Evolutionary conservation across 495 filamentous ascomycete genomes (phyloP), one percentile per base, ranked within the genome.

Genomic region (Tirmania nivea): DNA sequence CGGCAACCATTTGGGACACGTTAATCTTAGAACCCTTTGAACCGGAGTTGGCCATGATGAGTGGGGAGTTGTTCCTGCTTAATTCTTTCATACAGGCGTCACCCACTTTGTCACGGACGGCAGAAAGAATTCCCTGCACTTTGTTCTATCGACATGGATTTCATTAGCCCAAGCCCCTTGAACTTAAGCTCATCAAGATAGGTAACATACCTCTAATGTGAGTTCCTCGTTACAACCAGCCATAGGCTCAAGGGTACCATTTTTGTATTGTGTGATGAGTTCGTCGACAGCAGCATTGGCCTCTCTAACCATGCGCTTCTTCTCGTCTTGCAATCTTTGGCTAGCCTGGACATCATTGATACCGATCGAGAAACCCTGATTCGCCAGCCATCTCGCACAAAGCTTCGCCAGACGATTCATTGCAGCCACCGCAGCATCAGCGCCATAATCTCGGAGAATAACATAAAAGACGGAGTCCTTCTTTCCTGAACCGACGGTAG

Each of bases 391-490:
- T 60, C 90, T 74, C 2, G 90, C 86, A 45, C 86, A 94, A 7
- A 97, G 69, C 65, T 86, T 92, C 1, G 90, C 84, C 31, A 97
- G 70, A 10, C 90, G 76, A 59, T 94, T 97, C 90, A 97, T 97
- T 25, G 85, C 87, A 52, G 77, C 75, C 0, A 86, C 87, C 2
- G 90, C 88, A 53, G 83, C 78, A 51, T 89, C 80, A 3, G 89
- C 85, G 0, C 92, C 90, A 62, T 80, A 96, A 67, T 97, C 90
- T 66, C 90, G 76, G 56, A 96, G 74, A 60, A 97, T 88, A 53
- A 95, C 83, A 60, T 94, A 97, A 67, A 96, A 97, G 10, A 97
- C 77, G 3, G 86, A 94, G 65, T 94, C 88, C 65, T 97, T 97
- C 70, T 96, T 96, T 61, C 90, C 90, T 11, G 81, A 84, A 57